Evolutionary conservation across 768 basidiomycete species (phyloP).

Genomic region (Coprinopsis sp.): DNA sequence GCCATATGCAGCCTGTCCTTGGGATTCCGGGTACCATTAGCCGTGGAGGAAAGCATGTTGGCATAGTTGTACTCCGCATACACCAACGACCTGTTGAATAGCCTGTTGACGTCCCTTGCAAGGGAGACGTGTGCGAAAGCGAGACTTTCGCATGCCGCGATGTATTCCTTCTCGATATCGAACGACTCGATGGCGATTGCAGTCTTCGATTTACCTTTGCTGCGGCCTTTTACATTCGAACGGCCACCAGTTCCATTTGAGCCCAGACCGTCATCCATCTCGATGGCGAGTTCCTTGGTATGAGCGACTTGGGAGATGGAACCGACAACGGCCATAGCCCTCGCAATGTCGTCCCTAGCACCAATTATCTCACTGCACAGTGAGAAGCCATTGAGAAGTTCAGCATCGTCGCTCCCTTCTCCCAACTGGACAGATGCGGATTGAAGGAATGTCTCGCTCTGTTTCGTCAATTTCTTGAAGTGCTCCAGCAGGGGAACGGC

Average conservation of each 20-base stretch:
- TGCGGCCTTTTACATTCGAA: background rate
- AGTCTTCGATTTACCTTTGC: constrained; percentile 22
- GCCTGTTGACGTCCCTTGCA: constrained; percentile 9
- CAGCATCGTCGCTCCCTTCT: constrained; percentile 31
- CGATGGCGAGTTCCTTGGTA: constrained; percentile 11
- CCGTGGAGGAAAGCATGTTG: constrained; percentile 25
- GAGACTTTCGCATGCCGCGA: constrained; percentile 40
- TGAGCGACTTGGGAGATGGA: constrained; percentile 17
- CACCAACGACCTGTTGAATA: constrained; percentile 19
- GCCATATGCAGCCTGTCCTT: constrained; percentile 47
- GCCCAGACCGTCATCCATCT: background rate
- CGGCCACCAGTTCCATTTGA: background rate
- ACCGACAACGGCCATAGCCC: constrained; percentile 36
- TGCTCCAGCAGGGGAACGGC: constrained; percentile 41
- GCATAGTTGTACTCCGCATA: constrained; percentile 33
- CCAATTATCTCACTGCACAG: constrained; percentile 51
- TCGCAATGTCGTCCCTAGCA: constrained; percentile 43
- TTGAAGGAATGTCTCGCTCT: constrained; percentile 44
- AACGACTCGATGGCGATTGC: constrained; percentile 14
- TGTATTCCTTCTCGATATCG: constrained; percentile 37
- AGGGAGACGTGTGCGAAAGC: constrained; percentile 43
- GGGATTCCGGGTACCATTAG: constrained; percentile 24
- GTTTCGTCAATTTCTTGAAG: constrained; percentile 50
- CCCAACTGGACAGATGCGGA: constrained; percentile 41
- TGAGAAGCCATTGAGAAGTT: constrained; percentile 35